These are phyloP conservation scores for Friedmanniomyces simplex DNA, from an alignment of 495 filamentous ascomycete species.

Conservation along the genomic window DNA sequence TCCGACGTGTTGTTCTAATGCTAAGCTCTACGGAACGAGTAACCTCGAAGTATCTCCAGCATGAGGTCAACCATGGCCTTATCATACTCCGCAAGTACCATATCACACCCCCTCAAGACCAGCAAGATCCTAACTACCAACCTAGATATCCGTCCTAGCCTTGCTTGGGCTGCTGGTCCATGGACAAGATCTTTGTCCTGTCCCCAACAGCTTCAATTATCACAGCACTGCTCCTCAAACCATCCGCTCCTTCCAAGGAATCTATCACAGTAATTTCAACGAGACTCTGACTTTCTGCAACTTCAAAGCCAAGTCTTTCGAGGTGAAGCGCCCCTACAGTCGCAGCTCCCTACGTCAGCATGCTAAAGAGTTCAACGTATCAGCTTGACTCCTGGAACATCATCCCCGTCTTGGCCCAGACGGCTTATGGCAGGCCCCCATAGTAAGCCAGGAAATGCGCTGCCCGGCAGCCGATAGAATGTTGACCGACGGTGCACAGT, in stretches of 20 bases:
- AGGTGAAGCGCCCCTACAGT: not conserved
- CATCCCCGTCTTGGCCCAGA: not conserved
- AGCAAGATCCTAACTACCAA: not conserved
- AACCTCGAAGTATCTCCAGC: not conserved
- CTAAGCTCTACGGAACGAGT: too few species aligned
- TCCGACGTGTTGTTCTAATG: too few species aligned
- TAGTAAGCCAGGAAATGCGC: not conserved
- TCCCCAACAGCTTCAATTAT: conserved; percentile 1
- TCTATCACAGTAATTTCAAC: conserved; percentile 4
- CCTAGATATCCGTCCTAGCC: not conserved
- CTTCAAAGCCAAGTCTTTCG: conserved; percentile 1
- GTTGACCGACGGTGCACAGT: not conserved
- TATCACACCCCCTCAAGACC: not conserved
- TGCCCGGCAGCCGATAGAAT: not conserved
- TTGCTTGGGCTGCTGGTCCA: not conserved
- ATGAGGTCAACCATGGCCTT: not conserved
- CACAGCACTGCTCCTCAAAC: not conserved
- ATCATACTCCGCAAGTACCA: not conserved
- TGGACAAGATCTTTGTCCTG: conserved; percentile 1
- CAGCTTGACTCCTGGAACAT: not conserved
- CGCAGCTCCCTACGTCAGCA: not conserved
- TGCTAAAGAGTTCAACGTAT: not conserved
- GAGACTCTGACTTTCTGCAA: conserved; percentile 7
- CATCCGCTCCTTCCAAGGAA: conserved; percentile 6
- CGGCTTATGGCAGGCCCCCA: not conserved